Base-by-base conservation (phyloP, 2,329 filamentous ascomycete genomes). In the Cyclaneusma minus region DNA sequence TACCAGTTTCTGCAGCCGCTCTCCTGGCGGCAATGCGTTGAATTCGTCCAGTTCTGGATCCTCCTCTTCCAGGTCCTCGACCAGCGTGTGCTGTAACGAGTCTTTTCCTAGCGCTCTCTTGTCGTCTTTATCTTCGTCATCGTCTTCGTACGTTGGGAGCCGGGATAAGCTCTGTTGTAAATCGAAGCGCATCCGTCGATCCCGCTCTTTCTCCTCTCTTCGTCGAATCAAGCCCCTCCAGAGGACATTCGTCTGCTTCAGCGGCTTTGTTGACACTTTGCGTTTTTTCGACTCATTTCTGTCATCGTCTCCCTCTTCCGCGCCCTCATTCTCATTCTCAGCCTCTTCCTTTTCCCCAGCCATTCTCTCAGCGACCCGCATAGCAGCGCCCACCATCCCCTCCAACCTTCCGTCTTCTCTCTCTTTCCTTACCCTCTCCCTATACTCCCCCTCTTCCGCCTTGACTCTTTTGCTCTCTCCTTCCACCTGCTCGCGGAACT, bases 21-120 rank as follows among this genome's bases (percentile, higher is more conserved):
- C 77, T 2, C 56, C 55, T 2, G 70, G 58, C 13, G 72, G 65
- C 22, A 87, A 55, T 2, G 64, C 66, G 42, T 84, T 72, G 41
- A 92, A 94, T 30, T 69, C 74, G 15, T 85, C 74, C 30, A 95
- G 54, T 47, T 93, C 84, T 4, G 64, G 47, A 40, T 94, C 82
- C 39, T 84, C 78, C 31, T 81, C 76, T 22, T 89, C 82, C 5
- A 81, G 46, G 27, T 80, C 70, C 30, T 76, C 70, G 3, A 74
- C 72, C 1, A 72, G 50, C 3, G 66, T 64, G 44, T 74, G 64
- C 17, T 61, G 50, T 2, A 58, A 59, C 15, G 49, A 46, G 17
- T 64, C 58, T 32, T 63, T 69, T 1, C 74, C 76, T 19, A 83
- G 49, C 0, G 81, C 82, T 32, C 61, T 56, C 39, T 62, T 69